A percentile compares a stretch with the other conserved stretches of the same genome.
These are phyloP conservation scores for Alliaria petiolata DNA, from an alignment of 345 rosid genomes.

Conservation along the genomic window DNA sequence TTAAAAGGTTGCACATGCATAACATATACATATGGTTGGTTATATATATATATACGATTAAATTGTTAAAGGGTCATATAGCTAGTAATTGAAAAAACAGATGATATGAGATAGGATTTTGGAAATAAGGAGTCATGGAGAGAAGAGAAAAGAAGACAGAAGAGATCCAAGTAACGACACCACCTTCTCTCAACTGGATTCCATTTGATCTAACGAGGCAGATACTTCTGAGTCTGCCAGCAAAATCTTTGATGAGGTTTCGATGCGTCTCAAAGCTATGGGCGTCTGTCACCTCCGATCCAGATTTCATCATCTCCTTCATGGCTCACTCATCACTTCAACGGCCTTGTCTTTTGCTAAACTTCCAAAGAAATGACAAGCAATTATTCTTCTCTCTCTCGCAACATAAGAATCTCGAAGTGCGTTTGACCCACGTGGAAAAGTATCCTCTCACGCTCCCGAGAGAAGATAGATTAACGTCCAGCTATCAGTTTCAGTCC, in stretches of 20 bases:
- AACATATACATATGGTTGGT: too few species aligned
- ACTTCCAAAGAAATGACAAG: not conserved
- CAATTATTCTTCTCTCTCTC: not conserved
- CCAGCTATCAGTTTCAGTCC: not conserved
- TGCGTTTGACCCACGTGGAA: not conserved
- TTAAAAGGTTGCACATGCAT: too few species aligned
- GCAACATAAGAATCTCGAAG: not conserved
- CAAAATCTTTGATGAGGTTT: conserved; percentile 9
- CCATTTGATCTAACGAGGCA: conserved; percentile 7
- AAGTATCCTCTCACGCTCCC: not conserved
- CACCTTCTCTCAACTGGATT: not conserved
- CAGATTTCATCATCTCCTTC: not conserved
- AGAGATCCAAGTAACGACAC: not conserved
- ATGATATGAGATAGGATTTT: not conserved
- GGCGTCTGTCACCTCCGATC: not conserved
- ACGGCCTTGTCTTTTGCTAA: conserved; percentile 1
- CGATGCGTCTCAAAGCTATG: conserved; percentile 12
- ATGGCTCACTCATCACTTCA: not conserved
- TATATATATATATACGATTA: too few species aligned
- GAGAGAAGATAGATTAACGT: not conserved
- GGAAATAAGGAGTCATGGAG: not conserved
- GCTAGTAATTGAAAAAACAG: not conserved
- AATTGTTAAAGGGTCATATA: not conserved
- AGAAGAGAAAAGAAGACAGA: not conserved
- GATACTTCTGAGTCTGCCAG: not conserved